Evolutionary conservation across 208 protist genomes (phyloP).

Genomic region (Trypanosoma platydactyli): DNA sequence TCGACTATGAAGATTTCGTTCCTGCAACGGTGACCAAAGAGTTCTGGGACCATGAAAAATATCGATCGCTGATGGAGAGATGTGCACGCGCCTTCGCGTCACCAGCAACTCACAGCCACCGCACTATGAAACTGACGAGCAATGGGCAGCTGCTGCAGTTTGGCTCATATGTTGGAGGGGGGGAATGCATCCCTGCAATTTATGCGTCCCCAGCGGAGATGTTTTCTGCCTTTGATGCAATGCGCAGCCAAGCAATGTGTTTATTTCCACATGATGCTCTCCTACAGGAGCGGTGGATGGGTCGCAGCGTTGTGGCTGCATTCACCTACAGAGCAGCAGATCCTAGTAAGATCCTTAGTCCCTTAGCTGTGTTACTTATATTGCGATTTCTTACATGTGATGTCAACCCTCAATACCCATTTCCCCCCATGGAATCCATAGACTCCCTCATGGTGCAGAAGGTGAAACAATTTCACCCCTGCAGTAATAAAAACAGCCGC

Average conservation of each 20-base stretch:
- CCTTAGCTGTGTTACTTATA: conserved; percentile 22
- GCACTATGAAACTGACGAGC: conserved; percentile 17
- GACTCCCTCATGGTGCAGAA: not conserved
- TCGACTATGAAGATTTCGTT: conserved; percentile 21
- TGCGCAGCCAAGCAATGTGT: conserved; percentile 19
- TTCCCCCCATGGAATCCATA: not conserved
- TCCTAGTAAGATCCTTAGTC: conserved; percentile 12
- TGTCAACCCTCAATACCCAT: conserved; percentile 28
- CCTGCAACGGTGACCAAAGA: conserved; percentile 7
- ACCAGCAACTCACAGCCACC: conserved; percentile 14
- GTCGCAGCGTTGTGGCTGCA: conserved; percentile 16
- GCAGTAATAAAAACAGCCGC: not conserved
- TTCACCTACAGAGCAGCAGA: not conserved
- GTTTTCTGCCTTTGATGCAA: conserved; percentile 22
- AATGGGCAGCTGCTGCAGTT: conserved; percentile 26
- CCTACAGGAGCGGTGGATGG: conserved; percentile 36
- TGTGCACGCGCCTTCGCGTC: conserved; percentile 13
- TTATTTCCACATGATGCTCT: conserved; percentile 21
- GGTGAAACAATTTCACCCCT: not conserved
- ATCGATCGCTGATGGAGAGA: conserved; percentile 6
- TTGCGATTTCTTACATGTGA: conserved; percentile 17
- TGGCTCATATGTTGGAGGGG: conserved; percentile 8
- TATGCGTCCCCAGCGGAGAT: conserved; percentile 26
- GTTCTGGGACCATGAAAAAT: not conserved
- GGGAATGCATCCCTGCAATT: not conserved